Evolutionary conservation across 1,139 yeast genomes (phyloP).

Genomic region (Geotrichum cucujoidarum): DNA sequence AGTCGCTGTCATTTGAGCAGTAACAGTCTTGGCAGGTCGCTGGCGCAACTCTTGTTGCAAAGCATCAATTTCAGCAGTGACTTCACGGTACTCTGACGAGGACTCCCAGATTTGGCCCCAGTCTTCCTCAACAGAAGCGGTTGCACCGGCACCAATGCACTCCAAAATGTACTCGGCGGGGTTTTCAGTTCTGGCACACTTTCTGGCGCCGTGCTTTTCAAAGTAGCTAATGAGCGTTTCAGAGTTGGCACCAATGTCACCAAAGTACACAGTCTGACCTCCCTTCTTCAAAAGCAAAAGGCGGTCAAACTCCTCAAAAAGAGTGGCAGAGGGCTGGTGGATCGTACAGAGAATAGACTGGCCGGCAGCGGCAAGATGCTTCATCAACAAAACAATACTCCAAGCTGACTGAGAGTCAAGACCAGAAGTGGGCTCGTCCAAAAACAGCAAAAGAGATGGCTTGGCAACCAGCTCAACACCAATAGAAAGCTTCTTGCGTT

Average conservation of each 20-base stretch:
- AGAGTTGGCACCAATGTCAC: constrained; percentile 65
- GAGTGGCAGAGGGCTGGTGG: constrained; percentile 72
- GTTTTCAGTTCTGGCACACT: constrained; percentile 59
- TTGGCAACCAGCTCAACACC: constrained; percentile 85
- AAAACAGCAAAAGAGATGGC: constrained; percentile 68
- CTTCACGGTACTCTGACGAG: constrained; percentile 47
- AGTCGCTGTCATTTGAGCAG: constrained; percentile 20
- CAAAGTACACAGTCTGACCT: constrained; percentile 75
- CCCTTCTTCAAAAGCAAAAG: constrained; percentile 63
- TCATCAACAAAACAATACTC: constrained; percentile 47
- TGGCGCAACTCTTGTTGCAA: constrained; percentile 38
- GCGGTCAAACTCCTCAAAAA: constrained; percentile 70
- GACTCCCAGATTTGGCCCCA: constrained; percentile 59
- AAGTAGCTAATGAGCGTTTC: constrained; percentile 55
- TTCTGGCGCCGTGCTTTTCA: constrained; percentile 57
- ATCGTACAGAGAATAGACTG: constrained; percentile 77
- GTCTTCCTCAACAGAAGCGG: constrained; percentile 56
- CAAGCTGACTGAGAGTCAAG: constrained; percentile 86
- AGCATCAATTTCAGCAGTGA: constrained; percentile 34
- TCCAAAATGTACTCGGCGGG: constrained; percentile 79
- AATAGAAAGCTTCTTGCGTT: constrained; percentile 75
- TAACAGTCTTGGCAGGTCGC: constrained; percentile 31
- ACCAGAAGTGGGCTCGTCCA: constrained; percentile 91
- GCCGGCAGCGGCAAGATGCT: constrained; percentile 66
- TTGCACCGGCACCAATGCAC: constrained; percentile 73